Conservation (phyloP, 495 filamentous ascomycete genomes). For the Penicillium riverlandense region DNA sequence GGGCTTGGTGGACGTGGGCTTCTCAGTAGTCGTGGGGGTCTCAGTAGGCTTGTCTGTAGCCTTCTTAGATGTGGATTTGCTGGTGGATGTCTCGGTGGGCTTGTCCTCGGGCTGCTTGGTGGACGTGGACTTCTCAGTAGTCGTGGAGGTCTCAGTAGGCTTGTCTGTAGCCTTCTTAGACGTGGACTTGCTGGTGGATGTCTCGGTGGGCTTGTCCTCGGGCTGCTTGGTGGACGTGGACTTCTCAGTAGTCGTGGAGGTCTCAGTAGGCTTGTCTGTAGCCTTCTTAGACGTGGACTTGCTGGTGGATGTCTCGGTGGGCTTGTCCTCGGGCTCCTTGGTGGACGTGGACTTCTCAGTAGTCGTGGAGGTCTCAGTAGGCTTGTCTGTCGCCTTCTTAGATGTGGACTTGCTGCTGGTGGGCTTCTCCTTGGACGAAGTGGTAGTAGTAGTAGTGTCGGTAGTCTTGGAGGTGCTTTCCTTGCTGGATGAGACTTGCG, state of each 20-base stretch:
- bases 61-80: not conserved
- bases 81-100: not conserved
- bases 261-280: no score
- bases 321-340: not conserved
- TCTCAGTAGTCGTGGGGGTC: not conserved
- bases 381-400: no score
- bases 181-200: not conserved
- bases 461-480: not conserved
- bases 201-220: not conserved
- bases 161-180: no score
- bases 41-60: no score
- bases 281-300: not conserved
- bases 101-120: not conserved
- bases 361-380: not conserved
- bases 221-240: not conserved
- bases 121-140: not conserved
- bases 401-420: no score
- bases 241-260: not conserved
- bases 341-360: not conserved
- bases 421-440: no score
- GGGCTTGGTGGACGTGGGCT: not conserved
- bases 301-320: not conserved
- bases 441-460: not conserved
- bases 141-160: not conserved
- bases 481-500: no score